Percentiles rank a stretch among this genome's conserved stretches.
Evolutionary conservation across 2,329 filamentous ascomycete species (phyloP).

Genomic region (Colletotrichum limetticola): DNA sequence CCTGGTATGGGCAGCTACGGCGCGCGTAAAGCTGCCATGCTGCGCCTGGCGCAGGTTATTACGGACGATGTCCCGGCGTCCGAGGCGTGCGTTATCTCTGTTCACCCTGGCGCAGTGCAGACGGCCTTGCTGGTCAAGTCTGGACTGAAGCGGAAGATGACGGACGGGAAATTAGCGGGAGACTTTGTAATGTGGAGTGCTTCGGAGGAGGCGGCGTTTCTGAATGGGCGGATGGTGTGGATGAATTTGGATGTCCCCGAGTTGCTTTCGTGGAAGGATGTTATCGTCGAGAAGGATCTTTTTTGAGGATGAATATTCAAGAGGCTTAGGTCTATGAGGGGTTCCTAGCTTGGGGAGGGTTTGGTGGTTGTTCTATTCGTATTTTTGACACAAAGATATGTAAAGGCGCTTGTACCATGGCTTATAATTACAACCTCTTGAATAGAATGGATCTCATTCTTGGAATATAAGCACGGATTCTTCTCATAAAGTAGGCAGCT

Average conservation of each 20-base stretch:
- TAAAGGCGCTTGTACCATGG: no score
- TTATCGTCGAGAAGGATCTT: constrained; percentile 35
- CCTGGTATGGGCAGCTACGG: constrained; percentile 73
- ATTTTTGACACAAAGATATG: no score
- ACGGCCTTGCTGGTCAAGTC: constrained; percentile 16
- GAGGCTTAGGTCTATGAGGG: background rate
- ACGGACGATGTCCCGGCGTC: constrained; percentile 61
- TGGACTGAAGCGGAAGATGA: background rate
- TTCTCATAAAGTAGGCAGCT: background rate
- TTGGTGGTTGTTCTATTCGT: no score
- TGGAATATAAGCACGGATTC: background rate
- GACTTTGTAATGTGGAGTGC: constrained; percentile 44
- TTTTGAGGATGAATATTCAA: constrained; percentile 27
- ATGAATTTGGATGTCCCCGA: constrained; percentile 50
- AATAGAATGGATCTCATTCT: background rate
- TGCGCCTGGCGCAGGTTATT: constrained; percentile 76
- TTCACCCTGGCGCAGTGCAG: constrained; percentile 18
- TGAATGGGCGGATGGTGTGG: constrained; percentile 45
- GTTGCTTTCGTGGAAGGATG: constrained; percentile 10
- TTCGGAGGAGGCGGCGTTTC: constrained; percentile 43
- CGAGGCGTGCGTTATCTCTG: constrained; percentile 11
- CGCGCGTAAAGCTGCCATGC: constrained; percentile 77
- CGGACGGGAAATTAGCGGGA: constrained; percentile 39
- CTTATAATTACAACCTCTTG: no score
- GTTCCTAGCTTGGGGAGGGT: background rate